These are phyloP conservation scores for Serpula lacrymans DNA, from an alignment of 768 basidiomycete genomes.

Conservation along the genomic window DNA sequence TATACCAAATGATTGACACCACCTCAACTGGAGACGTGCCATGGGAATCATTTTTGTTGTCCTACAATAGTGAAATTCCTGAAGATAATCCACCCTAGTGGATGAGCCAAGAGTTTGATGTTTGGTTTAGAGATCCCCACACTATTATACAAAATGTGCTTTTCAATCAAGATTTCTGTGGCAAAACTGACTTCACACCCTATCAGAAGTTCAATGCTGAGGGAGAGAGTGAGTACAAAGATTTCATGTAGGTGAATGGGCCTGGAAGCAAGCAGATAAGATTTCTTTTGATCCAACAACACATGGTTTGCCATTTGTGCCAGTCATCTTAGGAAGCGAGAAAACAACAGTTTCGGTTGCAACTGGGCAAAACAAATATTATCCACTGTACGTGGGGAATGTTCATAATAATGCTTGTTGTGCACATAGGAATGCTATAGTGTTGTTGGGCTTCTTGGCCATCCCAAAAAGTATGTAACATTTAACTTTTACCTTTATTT, in stretches of 20 bases:
- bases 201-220: not conserved
- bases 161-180: not conserved
- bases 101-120: not conserved
- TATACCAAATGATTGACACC: slow-evolving; percentile 31
- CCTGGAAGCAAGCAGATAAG: not conserved
- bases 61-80: too few relatives aligned
- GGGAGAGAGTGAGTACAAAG: not conserved
- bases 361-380: too few relatives aligned
- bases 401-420: too few relatives aligned
- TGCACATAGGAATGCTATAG: too few relatives aligned
- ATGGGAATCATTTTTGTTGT: too few relatives aligned
- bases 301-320: too few relatives aligned
- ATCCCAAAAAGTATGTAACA: too few relatives aligned
- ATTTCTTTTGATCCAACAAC: not conserved
- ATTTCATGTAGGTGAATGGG: not conserved
- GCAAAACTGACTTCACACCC: not conserved
- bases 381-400: too few relatives aligned
- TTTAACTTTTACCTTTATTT: too few relatives aligned
- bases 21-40: slow-evolving; percentile 33
- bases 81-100: slow-evolving; percentile 3
- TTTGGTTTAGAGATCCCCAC: not conserved
- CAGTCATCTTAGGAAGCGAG: too few relatives aligned
- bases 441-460: too few relatives aligned
- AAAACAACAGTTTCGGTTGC: too few relatives aligned
- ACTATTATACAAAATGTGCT: not conserved